Evolutionary conservation across 306 rosid genomes (phyloP), one percentile per base, ranked within the genome.

Genomic region (Neltuma alba): DNA sequence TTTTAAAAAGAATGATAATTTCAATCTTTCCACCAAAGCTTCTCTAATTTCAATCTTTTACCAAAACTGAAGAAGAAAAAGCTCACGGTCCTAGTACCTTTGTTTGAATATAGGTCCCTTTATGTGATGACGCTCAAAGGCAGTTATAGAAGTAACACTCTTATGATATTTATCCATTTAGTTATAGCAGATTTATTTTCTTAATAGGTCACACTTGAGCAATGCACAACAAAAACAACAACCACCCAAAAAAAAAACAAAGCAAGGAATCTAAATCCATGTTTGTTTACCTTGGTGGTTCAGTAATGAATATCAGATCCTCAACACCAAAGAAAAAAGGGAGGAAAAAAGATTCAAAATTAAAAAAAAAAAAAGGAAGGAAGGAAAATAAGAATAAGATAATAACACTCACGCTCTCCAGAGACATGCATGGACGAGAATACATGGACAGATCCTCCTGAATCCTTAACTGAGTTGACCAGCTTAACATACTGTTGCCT

Each of bases 401-500:
- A 68, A 33, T 58, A 63, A 75, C 69, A 88, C 99, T 95, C 68
- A 95, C 99, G 98, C 81, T 95, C 99, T 73, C 99, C 99, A 21
- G 99, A 93, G 77, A 93, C 96, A 41, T 95, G 99, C 97, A 95
- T 54, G 62, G 98, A 90, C 44, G 99, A 95, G 88, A 95, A 95
- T 36, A 93, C 85, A 81, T 93, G 98, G 78, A 93, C 98, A 40
- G 84, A 70, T 78, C 99, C 99, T n/a, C 97, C 97, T 25, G 93
- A 89, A 80, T 84, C 88, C 86, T 89, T 91, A 47, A 93, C 96
- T 6, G 98, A 89, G 63, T 91, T 88, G 76, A 93, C 99, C 83
- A 95, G 88, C 79, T 84, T 89, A 74, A 87, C 99, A 73, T 83
- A 95, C 77, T 83, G 91, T 81, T 85, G 57, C 89, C 99, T 89